Evolutionary conservation across 2,329 filamentous ascomycete genomes (phyloP), one percentile per base, ranked within the genome.

Genomic region (Claviceps sp.): DNA sequence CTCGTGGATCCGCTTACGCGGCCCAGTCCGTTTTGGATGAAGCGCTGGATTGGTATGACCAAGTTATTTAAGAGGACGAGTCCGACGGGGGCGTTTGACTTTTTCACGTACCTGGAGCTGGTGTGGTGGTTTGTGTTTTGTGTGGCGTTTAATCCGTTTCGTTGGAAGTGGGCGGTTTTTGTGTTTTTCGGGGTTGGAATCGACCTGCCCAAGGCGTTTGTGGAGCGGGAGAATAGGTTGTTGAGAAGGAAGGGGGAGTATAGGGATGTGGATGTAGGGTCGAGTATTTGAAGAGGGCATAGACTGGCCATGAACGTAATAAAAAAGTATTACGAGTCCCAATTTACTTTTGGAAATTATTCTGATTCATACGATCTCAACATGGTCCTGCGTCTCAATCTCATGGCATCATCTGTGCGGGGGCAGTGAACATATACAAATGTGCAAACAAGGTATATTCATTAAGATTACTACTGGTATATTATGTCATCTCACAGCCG

Each of bases 131-230:
- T 91, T 58, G 64, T 81, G 5, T 94, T 93, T 61, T 84, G 84
- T 52, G 81, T 91, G 43, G 70, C 76, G 4, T 76, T 93, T 60
- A 94, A 94, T 62, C 89, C 89, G 0, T 94, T 94, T 66, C 73
- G 88, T 8, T 94, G 88, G 87, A 94, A 94, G 71, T 94, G 88
- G 89, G 86, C 84, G 0, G 64, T 82, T 0, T 94, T 94, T 63
- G 87, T 94, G 16, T 82, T 94, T 60, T 85, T 85, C 54, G 88
- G 89, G 0, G 64, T 91, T 34, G 87, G 85, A 0, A 73, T 78
- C 44, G 72, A 72, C 19, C 62, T 93, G 47, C 88, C 88, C 0
- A 73, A 78, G 65, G 72, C 70, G 14, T 72, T 93, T 26, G 82
- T 91, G 0, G 70, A 77, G 57, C 70, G 77, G 16, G 88, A 94